Conservation (phyloP, 2,329 filamentous ascomycete species). For the Microdochium paspali region DNA sequence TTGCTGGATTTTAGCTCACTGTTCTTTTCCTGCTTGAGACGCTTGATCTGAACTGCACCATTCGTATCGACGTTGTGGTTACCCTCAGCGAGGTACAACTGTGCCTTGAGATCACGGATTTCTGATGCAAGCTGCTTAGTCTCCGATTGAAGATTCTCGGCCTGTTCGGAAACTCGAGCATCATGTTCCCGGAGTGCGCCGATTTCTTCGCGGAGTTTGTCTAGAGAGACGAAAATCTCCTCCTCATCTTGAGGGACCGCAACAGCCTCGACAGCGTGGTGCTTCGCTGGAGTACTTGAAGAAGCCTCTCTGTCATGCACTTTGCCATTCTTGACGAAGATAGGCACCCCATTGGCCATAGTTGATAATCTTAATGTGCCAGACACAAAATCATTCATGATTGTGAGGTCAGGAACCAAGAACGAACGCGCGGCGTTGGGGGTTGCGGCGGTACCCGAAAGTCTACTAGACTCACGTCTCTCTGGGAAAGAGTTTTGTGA, state of each 20-base stretch:
- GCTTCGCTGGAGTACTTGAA: slow-evolving; percentile 22
- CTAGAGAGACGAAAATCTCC: slow-evolving; percentile 50
- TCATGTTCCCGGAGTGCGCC: slow-evolving; percentile 46
- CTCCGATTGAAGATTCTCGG: slow-evolving; percentile 41
- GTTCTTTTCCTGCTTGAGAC: slow-evolving; percentile 41
- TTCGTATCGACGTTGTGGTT: slow-evolving; percentile 33
- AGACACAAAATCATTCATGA: slow-evolving; percentile 48
- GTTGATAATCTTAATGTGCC: slow-evolving; percentile 43
- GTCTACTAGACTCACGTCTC: no score
- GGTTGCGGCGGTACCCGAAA: slow-evolving; percentile 23
- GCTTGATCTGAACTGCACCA: slow-evolving; percentile 34
- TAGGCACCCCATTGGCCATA: slow-evolving; percentile 42
- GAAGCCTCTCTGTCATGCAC: slow-evolving; percentile 32
- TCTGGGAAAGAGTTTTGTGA: background rate
- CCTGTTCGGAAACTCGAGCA: slow-evolving; percentile 44
- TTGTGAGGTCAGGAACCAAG: slow-evolving; percentile 42
- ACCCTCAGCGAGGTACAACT: slow-evolving; percentile 29
- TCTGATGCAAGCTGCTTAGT: slow-evolving; percentile 43
- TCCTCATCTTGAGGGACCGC: slow-evolving; percentile 43
- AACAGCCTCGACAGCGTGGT: slow-evolving; percentile 40
- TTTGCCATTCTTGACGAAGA: slow-evolving; percentile 45
- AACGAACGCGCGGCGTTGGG: slow-evolving; percentile 35
- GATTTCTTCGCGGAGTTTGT: slow-evolving; percentile 52
- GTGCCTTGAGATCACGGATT: slow-evolving; percentile 37
- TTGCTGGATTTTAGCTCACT: no score